Conservation (phyloP, 805 yeast species). For the Ogataea ramenticola region DNA sequence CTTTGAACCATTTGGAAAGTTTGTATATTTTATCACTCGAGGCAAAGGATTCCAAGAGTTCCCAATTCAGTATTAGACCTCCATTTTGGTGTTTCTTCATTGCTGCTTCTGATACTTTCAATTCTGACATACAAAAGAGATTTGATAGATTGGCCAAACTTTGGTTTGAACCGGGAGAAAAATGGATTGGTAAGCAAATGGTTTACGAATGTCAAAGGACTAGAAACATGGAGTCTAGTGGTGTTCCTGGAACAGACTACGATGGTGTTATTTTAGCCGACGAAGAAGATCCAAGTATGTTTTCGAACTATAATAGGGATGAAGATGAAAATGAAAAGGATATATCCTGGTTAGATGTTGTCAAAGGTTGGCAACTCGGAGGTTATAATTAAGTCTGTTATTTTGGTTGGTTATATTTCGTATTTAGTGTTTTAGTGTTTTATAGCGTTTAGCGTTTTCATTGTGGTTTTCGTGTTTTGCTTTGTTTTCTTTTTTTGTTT, state of each 20-base stretch:
- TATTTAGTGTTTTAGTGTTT: background rate
- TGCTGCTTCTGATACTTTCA: slow-evolving; percentile 34
- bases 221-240: slow-evolving; percentile 26
- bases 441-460: too few relatives aligned
- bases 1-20: slow-evolving; percentile 29
- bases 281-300: background rate
- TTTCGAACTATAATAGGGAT: slow-evolving; percentile 2
- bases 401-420: background rate
- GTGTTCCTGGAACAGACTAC: slow-evolving; percentile 1
- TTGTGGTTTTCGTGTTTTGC: too few relatives aligned
- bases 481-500: too few relatives aligned
- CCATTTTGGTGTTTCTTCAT: slow-evolving; percentile 44
- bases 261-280: background rate
- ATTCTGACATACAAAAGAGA: slow-evolving; percentile 22
- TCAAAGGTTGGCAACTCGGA: slow-evolving; percentile 44
- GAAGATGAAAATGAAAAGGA: slow-evolving; percentile 21
- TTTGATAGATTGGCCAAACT: slow-evolving; percentile 28
- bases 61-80: slow-evolving; percentile 26
- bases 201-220: slow-evolving; percentile 45
- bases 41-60: slow-evolving; percentile 7
- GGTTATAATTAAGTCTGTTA: slow-evolving; percentile 9
- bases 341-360: slow-evolving; percentile 45
- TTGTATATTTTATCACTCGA: slow-evolving; percentile 13
- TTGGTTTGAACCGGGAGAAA: slow-evolving; percentile 28
- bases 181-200: slow-evolving; percentile 51